phyloP scores from a whole-genome alignment of 106 monocot genomes.

The Iris macrosiphon region DNA sequence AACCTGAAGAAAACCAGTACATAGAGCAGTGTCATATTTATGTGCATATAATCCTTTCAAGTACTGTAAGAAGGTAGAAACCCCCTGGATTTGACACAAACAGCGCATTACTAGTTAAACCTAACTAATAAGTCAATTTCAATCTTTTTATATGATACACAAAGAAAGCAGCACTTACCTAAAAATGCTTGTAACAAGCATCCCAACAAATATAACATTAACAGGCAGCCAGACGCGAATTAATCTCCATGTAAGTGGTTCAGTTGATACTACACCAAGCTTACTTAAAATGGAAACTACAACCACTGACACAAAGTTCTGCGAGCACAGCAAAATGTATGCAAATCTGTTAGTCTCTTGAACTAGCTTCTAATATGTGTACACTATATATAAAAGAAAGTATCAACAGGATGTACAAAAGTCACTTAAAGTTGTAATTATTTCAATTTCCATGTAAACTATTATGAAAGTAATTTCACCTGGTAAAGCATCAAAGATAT shows the following conservation, averaged over 20 bases:
- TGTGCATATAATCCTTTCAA: neutral
- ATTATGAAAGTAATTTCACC: conserved; percentile 52
- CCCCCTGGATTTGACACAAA: no score
- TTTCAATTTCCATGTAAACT: no score
- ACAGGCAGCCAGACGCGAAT: conserved; percentile 87
- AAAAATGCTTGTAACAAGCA: conserved; percentile 93
- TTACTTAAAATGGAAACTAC: conserved; percentile 54
- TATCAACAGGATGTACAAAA: no score
- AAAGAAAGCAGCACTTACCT: conserved; percentile 35
- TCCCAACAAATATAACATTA: conserved; percentile 95
- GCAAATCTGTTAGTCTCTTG: no score
- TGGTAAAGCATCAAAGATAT: conserved; percentile 94
- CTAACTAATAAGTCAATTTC: no score
- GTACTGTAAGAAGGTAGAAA: neutral
- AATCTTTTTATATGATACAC: no score
- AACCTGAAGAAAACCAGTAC: no score
- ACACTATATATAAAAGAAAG: no score
- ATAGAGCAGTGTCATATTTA: neutral
- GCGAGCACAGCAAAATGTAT: no score
- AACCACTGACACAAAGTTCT: conserved; percentile 89
- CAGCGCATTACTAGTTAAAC: no score
- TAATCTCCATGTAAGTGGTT: conserved; percentile 84
- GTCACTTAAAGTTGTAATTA: no score
- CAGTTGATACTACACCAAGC: conserved; percentile 63
- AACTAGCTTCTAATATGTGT: no score